A percentile compares a stretch with the other conserved stretches of the same genome.
Evolutionary conservation across 2,329 filamentous ascomycete species (phyloP).

Genomic region (Sphaceloma murrayae): DNA sequence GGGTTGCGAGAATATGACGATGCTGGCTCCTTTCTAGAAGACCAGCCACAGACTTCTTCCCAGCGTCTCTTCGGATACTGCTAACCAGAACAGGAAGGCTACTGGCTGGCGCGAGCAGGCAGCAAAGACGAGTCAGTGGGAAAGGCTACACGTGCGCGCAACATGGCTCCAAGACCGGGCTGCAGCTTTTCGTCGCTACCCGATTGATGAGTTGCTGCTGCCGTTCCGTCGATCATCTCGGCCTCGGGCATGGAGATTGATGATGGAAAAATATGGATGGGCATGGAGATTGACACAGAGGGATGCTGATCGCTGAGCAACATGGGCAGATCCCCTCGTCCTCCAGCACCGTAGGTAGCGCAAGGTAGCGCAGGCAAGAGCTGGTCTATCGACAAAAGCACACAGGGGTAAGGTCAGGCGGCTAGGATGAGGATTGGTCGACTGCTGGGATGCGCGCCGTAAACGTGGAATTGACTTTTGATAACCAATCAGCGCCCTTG

Average conservation of each 20-base stretch:
- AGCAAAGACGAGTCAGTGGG: background rate
- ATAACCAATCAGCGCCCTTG: background rate
- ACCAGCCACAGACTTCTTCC: no score
- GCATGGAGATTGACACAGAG: no score
- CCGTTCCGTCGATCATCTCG: constrained; percentile 4
- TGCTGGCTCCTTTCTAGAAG: no score
- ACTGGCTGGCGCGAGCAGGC: background rate
- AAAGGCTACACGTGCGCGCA: constrained; percentile 7
- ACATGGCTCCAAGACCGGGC: background rate
- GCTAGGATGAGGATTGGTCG: no score
- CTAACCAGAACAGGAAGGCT: constrained; percentile 13
- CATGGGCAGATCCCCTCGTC: no score
- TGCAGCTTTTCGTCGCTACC: constrained; percentile 12
- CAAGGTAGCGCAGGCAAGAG: no score
- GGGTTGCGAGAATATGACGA: background rate
- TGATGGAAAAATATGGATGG: no score
- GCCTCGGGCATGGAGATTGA: constrained; percentile 9
- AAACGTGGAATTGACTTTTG: constrained; percentile 16
- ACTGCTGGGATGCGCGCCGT: no score
- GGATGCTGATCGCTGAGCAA: no score
- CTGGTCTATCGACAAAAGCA: background rate
- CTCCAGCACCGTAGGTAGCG: no score
- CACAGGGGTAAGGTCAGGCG: no score
- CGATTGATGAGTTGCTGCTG: constrained; percentile 4
- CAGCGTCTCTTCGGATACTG: no score